Evolutionary conservation across 352 stramenopile genomes (phyloP), one percentile per base, ranked within the genome.

Genomic region (Phytophthora agathidicida): DNA sequence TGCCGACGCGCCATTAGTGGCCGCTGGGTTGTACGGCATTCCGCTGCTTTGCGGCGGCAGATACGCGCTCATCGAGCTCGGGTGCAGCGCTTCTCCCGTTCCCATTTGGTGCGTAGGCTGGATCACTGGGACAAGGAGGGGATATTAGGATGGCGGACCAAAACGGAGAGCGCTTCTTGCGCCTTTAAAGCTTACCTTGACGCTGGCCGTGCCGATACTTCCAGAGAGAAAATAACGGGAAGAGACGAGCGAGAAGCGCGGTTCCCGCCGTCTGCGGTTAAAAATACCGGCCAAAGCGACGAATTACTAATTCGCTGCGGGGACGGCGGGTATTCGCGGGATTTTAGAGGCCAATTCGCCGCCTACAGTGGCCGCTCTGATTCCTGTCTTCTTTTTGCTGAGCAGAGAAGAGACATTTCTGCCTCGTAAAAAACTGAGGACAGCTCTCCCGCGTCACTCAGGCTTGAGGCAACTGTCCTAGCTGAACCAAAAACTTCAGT

Each of bases 151-250:
- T 30, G 19, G 39, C 17, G 24, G 39, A 47, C 39, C 41, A 36
- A 49, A 7, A 5, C 23, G 41, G n/a, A n/a, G n/a, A n/a, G n/a
- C n/a, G n/a, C n/a, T n/a, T n/a, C 24, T 13, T 24, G 41, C 32
- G 33, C 39, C 17, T 30, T 52, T 47, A n/a, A n/a, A n/a, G 30
- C 39, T 52, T 39, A 63, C 54, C 46, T 66, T 66, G 27, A 46
- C 33, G 42, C 43, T 54, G 30, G 38, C n/a, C n/a, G n/a, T n/a
- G n/a, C 43, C 51, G 52, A 61, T 52, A 58, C 44, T 45, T 55
- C 31, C 51, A 63, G 62, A 71, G 63, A 60, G 56, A 71, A 67
- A 67, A 67, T 63, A 68, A 71, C 17, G 63, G 63, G 63, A 62
- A 71, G 47, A 59, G 42, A 67, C 54, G 49, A 71, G 48, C 35